These are phyloP conservation scores for Trichaptum fuscoviolaceum DNA, from an alignment of 768 basidiomycete genomes.

Conservation along the genomic window DNA sequence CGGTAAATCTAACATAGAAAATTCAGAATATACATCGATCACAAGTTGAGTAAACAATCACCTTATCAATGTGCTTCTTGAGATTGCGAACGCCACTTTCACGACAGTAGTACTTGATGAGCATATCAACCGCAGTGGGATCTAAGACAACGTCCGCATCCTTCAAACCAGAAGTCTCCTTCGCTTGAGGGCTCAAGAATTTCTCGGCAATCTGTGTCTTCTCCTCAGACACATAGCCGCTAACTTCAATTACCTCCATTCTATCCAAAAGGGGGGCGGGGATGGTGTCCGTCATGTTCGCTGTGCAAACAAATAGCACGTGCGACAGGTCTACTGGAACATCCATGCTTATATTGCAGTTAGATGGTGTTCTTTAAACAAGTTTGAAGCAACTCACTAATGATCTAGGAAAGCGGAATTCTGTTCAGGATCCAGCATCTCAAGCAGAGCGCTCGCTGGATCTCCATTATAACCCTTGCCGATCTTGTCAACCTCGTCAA, in stretches of 20 bases:
- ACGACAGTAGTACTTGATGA: conserved; percentile 96
- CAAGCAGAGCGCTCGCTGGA: conserved; percentile 83
- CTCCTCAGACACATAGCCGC: conserved; percentile 91
- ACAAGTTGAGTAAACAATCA: conserved; percentile 22
- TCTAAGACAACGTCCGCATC: conserved; percentile 79
- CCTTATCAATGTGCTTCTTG: conserved; percentile 99
- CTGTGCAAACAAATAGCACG: conserved; percentile 97
- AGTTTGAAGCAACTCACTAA: conserved; percentile 54
- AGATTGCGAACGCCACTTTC: conserved; percentile 95
- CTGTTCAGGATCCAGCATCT: conserved; percentile 95
- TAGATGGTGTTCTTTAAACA: conserved; percentile 11
- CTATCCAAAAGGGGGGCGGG: conserved; percentile 90
- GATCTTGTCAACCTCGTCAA: conserved; percentile 96
- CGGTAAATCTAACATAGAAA: conserved; percentile 71
- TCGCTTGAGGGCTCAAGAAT: conserved; percentile 91
- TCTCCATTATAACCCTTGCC: conserved; percentile 89
- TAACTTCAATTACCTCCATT: conserved; percentile 95
- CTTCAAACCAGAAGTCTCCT: conserved; percentile 82
- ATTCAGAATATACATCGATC: conserved; percentile 2
- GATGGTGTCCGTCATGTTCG: conserved; percentile 90
- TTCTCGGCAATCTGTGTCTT: conserved; percentile 82
- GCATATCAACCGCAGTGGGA: conserved; percentile 67
- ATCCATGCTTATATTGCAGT: conserved; percentile 63
- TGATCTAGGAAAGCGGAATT: conserved; percentile 93
- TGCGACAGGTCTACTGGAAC: conserved; percentile 94